These are phyloP conservation scores for Guyanaporus albipodus DNA, from an alignment of 768 basidiomycete species.

Conservation along the genomic window DNA sequence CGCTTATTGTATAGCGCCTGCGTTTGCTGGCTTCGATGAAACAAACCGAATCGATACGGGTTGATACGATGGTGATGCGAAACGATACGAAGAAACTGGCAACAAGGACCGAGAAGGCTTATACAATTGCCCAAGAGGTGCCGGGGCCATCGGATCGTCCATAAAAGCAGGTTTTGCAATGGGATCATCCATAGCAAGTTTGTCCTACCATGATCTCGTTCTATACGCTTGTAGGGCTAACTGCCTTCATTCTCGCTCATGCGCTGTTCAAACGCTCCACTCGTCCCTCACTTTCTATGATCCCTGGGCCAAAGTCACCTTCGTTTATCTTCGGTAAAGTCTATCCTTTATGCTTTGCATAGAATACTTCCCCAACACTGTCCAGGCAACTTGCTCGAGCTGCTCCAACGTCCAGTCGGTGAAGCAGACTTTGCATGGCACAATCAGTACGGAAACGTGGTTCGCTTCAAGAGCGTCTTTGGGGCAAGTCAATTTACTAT, in stretches of 20 bases:
- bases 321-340: constrained; percentile 15
- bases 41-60: too few species aligned
- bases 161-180: too few species aligned
- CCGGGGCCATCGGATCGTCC: too few species aligned
- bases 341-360: neutral
- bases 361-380: constrained; percentile 4
- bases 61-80: too few species aligned
- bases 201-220: constrained; percentile 1
- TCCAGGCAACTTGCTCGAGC: constrained; percentile 25
- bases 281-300: constrained; percentile 9
- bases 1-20: too few species aligned
- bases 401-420: constrained; percentile 23
- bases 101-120: too few species aligned
- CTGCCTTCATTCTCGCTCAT: neutral
- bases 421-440: constrained; percentile 31
- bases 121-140: too few species aligned
- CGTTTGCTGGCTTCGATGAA: too few species aligned
- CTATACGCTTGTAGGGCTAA: neutral
- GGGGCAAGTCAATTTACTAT: constrained; percentile 13
- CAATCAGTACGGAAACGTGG: constrained; percentile 22
- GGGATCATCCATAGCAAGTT: too few species aligned
- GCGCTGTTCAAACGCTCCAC: neutral
- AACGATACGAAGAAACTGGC: too few species aligned
- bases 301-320: constrained; percentile 12
- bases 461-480: constrained; percentile 23